Evolutionary conservation across 2,329 filamentous ascomycete species (phyloP), one percentile per base, ranked within the genome.

Genomic region (Didymella keratinophila): DNA sequence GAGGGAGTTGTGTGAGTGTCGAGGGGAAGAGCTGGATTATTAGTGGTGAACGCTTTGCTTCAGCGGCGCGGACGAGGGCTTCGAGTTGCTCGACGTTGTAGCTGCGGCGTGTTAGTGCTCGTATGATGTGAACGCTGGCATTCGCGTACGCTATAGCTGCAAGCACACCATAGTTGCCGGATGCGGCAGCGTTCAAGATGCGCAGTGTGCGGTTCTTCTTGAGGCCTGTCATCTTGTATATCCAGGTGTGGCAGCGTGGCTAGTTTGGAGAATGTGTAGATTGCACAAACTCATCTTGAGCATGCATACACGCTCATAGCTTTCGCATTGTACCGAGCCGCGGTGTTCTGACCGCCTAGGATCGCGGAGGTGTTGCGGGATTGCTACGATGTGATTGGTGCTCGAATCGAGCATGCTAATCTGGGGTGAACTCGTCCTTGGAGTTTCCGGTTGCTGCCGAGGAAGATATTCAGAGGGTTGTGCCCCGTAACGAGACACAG

Each of bases 1-100:
- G 68, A 43, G 84, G 84, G 1, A 87, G 84, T 76, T 89, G 90
- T 62, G 86, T 80, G 49, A 90, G 82, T 0, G 89, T 88, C 83
- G 88, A 91, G 6, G 89, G 74, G 39, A 76, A 76, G n/a, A 76
- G 66, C 49, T 76, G 74, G 20, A 76, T 73, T 48, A 76, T 76
- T 6, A 76, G 36, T 0, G 73, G 74, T 8, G 74, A 76, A 12
- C 71, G 69, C 44, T 70, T 71, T 16, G 70, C 60, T 67, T 76
- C 72, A 10, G 74, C 74, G 6, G 73, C 74, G 42, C 67, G 69
- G 11, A 76, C 69, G 8, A 76, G 62, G 8, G 71, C 73, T 45
- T 71, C 72, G 41, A 76, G 65, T 20, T 75, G 72, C 58, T 76
- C 74, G 32, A 75, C 54, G 39, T 75, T 76, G 63, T 76, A 76